A percentile compares a stretch with the other conserved stretches of the same genome.
These are phyloP conservation scores for Austroboletus eburneus DNA, from an alignment of 768 basidiomycete species.

Conservation along the genomic window DNA sequence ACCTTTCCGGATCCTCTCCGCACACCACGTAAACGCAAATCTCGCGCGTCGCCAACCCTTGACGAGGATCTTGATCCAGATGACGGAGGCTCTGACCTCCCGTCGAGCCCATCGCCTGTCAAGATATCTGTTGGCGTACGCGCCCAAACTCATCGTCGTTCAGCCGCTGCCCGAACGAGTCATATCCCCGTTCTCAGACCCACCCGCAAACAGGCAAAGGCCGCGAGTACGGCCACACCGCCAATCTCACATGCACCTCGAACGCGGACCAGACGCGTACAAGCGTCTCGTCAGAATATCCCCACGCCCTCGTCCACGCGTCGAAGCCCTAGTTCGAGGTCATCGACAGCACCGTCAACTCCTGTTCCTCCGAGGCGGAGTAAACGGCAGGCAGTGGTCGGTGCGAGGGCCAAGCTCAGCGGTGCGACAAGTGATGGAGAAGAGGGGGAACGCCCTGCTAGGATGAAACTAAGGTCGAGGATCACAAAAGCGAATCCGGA, in stretches of 20 bases:
- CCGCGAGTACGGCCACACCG: neutral
- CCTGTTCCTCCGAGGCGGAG: constrained; percentile 24
- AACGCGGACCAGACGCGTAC: constrained; percentile 14
- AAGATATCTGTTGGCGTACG: constrained; percentile 18
- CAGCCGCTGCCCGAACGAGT: neutral
- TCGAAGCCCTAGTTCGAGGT: constrained; percentile 1
- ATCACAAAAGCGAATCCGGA: constrained; percentile 5
- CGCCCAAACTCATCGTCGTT: constrained; percentile 4
- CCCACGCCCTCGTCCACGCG: constrained; percentile 26
- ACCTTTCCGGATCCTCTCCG: constrained; percentile 25
- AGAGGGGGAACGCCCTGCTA: constrained; percentile 1
- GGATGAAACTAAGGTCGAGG: constrained; percentile 21
- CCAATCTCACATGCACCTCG: neutral
- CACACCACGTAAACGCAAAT: constrained; percentile 30
- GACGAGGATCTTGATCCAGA: constrained; percentile 6
- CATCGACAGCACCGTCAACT: constrained; percentile 13
- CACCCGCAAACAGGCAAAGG: constrained; percentile 15
- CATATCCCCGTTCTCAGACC: constrained; percentile 1
- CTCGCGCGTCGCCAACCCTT: constrained; percentile 5
- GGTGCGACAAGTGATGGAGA: constrained; percentile 9
- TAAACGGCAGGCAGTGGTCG: constrained; percentile 22
- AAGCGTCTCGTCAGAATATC: constrained; percentile 17
- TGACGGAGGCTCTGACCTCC: constrained; percentile 3
- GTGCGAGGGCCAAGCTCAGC: constrained; percentile 9
- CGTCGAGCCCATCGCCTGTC: constrained; percentile 31